Evolutionary conservation across 805 yeast genomes (phyloP), one percentile per base, ranked within the genome.

Genomic region (Millerago galiae): DNA sequence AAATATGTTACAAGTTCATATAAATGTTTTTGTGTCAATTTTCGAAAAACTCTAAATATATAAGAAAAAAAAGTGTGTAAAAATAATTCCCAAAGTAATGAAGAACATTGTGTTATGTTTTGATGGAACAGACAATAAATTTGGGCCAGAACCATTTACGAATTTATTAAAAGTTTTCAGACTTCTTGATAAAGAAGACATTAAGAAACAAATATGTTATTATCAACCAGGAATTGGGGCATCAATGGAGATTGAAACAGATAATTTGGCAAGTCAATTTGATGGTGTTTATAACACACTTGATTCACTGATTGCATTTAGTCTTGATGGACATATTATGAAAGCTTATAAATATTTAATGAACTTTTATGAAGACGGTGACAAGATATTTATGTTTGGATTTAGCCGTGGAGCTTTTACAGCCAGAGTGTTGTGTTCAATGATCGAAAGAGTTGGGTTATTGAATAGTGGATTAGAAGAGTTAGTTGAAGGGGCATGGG

Each of bases 201-300:
- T 63, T 3, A 38, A 43, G 5, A 39, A 48, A 7, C 83, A 79
- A 49, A 47, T 74, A 31, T 79, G 83, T 51, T 79, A 79, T 51
- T 80, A 80, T 51, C 85, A 80, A 52, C 82, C 86, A 2, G 87
- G 87, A 0, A 71, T 81, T 21, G 87, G 88, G 1, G 71, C 74
- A 10, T 61, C 67, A 4, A 71, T 77, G 47, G 59, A 64, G 14
- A 65, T 71, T 10, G 74, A 72, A 34, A 41, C 55, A 2, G 56
- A 55, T 11, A 48, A 48, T 15, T 43, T 17, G 24, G 50, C 37
- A 46, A 56, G 44, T 37, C 38, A 28, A 35, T 53, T 30, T 43
- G 55, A 9, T 32, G 44, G 40, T 39, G n/a, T 59, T 2, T 41
- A 45, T 21, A 58, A 63, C 36, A 38, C 52, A 4, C 25, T 62